Evolutionary conservation across 1,284 basidiomycete genomes (phyloP).

Genomic region (Sporisorium scitamineum): DNA sequence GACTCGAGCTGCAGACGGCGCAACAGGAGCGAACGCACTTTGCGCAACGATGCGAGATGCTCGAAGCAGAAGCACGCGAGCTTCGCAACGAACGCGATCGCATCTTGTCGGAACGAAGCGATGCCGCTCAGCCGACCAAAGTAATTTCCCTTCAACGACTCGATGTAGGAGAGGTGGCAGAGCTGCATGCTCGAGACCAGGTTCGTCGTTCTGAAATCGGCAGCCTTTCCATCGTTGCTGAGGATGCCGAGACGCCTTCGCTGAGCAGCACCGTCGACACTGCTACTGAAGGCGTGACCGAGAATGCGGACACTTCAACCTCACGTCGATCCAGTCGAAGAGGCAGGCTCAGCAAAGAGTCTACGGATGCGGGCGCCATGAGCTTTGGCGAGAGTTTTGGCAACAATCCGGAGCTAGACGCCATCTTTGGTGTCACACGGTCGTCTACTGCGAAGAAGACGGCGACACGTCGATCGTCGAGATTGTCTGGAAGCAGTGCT

Average conservation of each 20-base stretch:
- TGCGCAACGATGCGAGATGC: slow-evolving; percentile 20
- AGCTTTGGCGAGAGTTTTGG: slow-evolving; percentile 33
- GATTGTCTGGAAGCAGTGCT: slow-evolving; percentile 21
- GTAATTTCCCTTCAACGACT: slow-evolving; percentile 28
- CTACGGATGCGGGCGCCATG: slow-evolving; percentile 8
- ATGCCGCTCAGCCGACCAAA: background rate
- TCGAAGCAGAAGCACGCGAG: slow-evolving; percentile 33
- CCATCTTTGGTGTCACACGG: slow-evolving; percentile 28
- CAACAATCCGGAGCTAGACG: slow-evolving; percentile 50
- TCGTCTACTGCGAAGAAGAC: background rate
- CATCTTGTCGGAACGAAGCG: background rate
- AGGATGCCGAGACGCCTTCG: slow-evolving; percentile 25
- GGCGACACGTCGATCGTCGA: slow-evolving; percentile 29
- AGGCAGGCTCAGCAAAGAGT: slow-evolving; percentile 10
- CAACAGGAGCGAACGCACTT: slow-evolving; percentile 19
- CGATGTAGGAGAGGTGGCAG: slow-evolving; percentile 32
- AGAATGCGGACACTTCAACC: slow-evolving; percentile 5
- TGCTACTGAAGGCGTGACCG: slow-evolving; percentile 9
- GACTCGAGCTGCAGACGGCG: slow-evolving; percentile 11
- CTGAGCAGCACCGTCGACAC: slow-evolving; percentile 16
- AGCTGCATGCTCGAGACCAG: slow-evolving; percentile 35
- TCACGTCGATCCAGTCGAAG: slow-evolving; percentile 10
- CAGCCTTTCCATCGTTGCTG: slow-evolving; percentile 29
- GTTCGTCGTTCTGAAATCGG: slow-evolving; percentile 25
- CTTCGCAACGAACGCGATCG: slow-evolving; percentile 30